These are phyloP conservation scores for Fusarium foetens DNA, from an alignment of 2,329 filamentous ascomycete species.

Conservation along the genomic window DNA sequence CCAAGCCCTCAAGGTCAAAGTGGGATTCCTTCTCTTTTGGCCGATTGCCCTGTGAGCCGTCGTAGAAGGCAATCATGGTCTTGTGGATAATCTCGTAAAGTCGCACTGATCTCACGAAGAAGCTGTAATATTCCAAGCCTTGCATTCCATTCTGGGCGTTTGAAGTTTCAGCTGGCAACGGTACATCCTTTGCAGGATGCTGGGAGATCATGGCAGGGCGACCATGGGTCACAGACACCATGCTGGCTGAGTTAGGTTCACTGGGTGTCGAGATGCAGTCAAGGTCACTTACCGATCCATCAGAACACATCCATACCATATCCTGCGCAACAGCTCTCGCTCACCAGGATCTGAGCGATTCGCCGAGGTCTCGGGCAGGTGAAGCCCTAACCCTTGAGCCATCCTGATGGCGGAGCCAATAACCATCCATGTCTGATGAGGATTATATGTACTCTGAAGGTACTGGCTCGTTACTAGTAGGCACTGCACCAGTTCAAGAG, in stretches of 20 bases:
- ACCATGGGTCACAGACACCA: constrained; percentile 51
- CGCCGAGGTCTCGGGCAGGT: constrained; percentile 53
- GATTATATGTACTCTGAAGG: constrained; percentile 58
- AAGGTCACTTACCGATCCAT: constrained; percentile 50
- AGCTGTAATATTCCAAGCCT: constrained; percentile 36
- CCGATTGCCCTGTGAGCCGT: constrained; percentile 10
- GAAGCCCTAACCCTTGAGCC: constrained; percentile 58
- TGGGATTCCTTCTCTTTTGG: constrained; percentile 2
- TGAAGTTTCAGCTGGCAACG: constrained; percentile 35
- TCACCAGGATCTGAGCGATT: constrained; percentile 36
- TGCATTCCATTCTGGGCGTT: not conserved
- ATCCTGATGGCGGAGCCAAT: constrained; percentile 58
- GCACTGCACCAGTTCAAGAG: constrained; percentile 57
- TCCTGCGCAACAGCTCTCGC: constrained; percentile 43
- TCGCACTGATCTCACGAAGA: constrained; percentile 50
- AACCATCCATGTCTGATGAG: constrained; percentile 61
- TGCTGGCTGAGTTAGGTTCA: constrained; percentile 35
- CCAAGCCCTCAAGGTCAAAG: not conserved
- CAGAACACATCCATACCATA: constrained; percentile 53
- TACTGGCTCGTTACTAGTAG: constrained; percentile 60
- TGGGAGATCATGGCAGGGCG: constrained; percentile 50
- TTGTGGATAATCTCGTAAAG: constrained; percentile 53
- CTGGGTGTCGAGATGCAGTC: accelerated
- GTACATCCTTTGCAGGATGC: constrained; percentile 42
- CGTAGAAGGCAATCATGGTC: constrained; percentile 46